phyloP scores from a whole-genome alignment of 306 rosid species.

The Quercus agrifolia region DNA sequence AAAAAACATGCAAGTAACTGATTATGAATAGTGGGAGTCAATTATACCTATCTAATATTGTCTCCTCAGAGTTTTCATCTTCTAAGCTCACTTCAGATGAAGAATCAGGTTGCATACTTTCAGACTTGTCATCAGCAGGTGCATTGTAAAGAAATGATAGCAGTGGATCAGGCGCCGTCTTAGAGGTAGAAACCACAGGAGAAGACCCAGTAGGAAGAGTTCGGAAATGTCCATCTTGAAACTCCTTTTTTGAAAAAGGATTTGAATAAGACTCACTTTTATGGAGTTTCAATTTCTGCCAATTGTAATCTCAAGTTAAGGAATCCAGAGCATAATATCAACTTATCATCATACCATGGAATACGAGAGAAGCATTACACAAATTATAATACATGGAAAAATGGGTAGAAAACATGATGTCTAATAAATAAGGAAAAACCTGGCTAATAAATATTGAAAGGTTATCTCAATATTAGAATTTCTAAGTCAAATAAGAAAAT shows the following conservation, averaged over 20 bases:
- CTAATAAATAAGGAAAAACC: not conserved
- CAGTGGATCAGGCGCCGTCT: slow-evolving; percentile 47
- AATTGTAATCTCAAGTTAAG: slow-evolving; percentile 57
- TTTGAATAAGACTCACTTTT: slow-evolving; percentile 39
- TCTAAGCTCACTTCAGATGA: slow-evolving; percentile 42
- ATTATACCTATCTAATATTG: slow-evolving; percentile 46
- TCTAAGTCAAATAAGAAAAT: not conserved
- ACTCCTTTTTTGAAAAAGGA: slow-evolving; percentile 46
- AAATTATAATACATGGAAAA: not conserved
- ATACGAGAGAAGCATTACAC: not conserved
- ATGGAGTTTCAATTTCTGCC: slow-evolving; percentile 38
- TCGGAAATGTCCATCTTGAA: slow-evolving; percentile 30
- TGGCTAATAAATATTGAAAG: not conserved
- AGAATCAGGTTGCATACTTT: slow-evolving; percentile 34
- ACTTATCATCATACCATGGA: slow-evolving; percentile 5
- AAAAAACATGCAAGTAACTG: not conserved
- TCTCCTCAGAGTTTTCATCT: slow-evolving; percentile 34
- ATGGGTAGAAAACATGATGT: not conserved
- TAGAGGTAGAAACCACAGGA: slow-evolving; percentile 45
- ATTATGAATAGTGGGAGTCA: not conserved
- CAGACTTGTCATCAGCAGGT: slow-evolving; percentile 20
- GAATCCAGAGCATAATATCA: slow-evolving; percentile 25
- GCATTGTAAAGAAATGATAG: slow-evolving; percentile 46
- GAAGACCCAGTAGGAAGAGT: slow-evolving; percentile 32
- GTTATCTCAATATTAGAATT: not conserved